A percentile compares a stretch with the other conserved stretches of the same genome.
Conservation (phyloP, 164 flowering plant genomes). For the Akebia trifoliata region DNA sequence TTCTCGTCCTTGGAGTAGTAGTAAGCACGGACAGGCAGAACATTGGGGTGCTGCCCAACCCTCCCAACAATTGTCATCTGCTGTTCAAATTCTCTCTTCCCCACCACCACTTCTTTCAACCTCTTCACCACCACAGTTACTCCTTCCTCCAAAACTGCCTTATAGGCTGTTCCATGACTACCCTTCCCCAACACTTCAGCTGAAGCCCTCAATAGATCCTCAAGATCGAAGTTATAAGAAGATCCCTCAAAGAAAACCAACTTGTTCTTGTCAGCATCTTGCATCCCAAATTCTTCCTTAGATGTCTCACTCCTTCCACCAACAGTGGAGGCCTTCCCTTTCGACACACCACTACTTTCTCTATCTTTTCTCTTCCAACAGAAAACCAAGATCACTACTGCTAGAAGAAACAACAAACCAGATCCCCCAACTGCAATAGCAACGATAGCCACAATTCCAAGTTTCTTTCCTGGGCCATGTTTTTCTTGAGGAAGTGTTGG, state of each 20-base stretch:
- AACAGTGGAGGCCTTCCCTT: conserved; percentile 36
- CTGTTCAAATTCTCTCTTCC: conserved; percentile 70
- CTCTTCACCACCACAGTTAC: conserved; percentile 80
- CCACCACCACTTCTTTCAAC: conserved; percentile 66
- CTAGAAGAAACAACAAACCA: conserved; percentile 36
- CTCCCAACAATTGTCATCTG: conserved; percentile 71
- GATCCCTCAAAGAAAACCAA: conserved; percentile 33
- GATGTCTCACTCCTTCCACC: conserved; percentile 52
- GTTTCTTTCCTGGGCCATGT: conserved; percentile 27
- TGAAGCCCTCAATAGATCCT: conserved; percentile 36
- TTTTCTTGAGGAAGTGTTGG: conserved; percentile 19
- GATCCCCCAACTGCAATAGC: conserved; percentile 56
- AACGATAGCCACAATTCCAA: conserved; percentile 38
- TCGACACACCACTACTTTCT: conserved; percentile 21
- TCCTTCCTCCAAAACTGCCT: conserved; percentile 76
- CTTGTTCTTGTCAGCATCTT: conserved; percentile 49
- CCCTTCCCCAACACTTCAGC: conserved; percentile 90
- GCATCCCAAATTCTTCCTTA: conserved; percentile 67
- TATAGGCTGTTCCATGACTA: conserved; percentile 82
- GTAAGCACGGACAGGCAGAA: conserved; percentile 80
- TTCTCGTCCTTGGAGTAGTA: conserved; percentile 86
- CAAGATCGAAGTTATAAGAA: conserved; percentile 30
- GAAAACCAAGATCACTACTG: conserved; percentile 27
- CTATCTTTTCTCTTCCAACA: conserved; percentile 36
- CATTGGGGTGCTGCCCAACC: conserved; percentile 60